Evolutionary conservation across 2,329 filamentous ascomycete genomes (phyloP), one percentile per base, ranked within the genome.

Genomic region (Fusarium buxicola): DNA sequence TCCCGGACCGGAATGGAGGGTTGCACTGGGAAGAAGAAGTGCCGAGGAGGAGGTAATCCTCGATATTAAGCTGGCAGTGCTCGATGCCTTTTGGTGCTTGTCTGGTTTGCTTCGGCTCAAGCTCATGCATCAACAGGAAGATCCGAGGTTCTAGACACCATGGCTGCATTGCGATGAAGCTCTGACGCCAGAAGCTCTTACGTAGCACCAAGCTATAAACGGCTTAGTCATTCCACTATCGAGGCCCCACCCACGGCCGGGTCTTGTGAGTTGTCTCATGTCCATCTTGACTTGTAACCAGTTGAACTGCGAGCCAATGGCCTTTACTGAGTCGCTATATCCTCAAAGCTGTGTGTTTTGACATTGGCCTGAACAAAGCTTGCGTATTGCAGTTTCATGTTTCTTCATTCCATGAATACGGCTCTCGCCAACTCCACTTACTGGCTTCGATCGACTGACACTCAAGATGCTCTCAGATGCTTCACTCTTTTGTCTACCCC

Each of bases 101-200:
- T 47, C 41, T 66, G 58, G 41, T 60, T 28, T 35, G 18, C 44
- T 60, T 50, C 30, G 43, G 47, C 25, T 53, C 48, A 58, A 53
- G 58, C 27, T 48, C 32, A 55, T 47, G 45, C 57, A 55, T 56
- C 44, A 39, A 57, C 30, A 45, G 41, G 24, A 58, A 35, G 38
- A 39, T 51, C 44, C 25, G 50, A 55, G 43, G 55, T 63, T 70
- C 55, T 69, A 66, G 68, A 68, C 68, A 70, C 49, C 60, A 65
- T 70, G 63, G 68, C 68, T 55, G 54, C 38, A 65, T 52, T 58
- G 45, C 45, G 49, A 64, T 60, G 56, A 63, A 68, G 65, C 62
- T 66, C 41, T 60, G 63, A 65, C 58, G 47, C 65, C n/a, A n/a
- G 36, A 41, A 58, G 54, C 54, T 58, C 31, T 54, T 47, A 68